These are phyloP conservation scores for Cadophora gregata DNA, from an alignment of 2,329 filamentous ascomycete species.

Conservation along the genomic window DNA sequence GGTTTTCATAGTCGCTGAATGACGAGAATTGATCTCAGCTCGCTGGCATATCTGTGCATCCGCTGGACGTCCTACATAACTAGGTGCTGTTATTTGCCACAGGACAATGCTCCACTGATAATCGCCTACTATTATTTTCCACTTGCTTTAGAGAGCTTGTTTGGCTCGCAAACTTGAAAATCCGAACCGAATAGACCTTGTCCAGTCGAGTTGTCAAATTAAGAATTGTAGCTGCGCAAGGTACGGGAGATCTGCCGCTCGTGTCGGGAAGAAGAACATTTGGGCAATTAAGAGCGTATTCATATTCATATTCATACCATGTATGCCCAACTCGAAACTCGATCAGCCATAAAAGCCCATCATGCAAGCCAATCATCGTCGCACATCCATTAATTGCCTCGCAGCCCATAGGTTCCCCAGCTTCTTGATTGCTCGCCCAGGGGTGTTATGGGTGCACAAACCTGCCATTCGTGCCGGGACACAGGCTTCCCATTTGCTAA, in stretches of 20 bases:
- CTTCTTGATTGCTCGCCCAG: conserved; percentile 29
- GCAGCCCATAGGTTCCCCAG: conserved; percentile 26
- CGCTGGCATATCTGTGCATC: too few relatives aligned
- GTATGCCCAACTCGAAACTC: conserved; percentile 10
- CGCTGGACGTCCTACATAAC: too few relatives aligned
- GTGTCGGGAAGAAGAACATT: background rate
- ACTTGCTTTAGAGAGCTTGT: too few relatives aligned
- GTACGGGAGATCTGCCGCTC: conserved; percentile 5
- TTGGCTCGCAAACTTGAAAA: too few relatives aligned
- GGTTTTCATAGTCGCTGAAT: too few relatives aligned
- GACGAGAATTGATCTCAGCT: too few relatives aligned
- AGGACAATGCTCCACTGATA: too few relatives aligned
- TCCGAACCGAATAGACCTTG: background rate
- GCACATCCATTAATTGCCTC: conserved; percentile 2
- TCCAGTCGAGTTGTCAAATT: background rate
- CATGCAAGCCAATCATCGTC: conserved; percentile 12
- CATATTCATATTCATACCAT: background rate
- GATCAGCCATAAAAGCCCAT: conserved; percentile 2
- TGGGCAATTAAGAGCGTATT: background rate
- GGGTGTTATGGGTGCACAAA: conserved; percentile 34
- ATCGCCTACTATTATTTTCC: too few relatives aligned
- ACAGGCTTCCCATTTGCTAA: conserved; percentile 38
- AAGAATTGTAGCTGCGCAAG: background rate
- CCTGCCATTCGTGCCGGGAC: conserved; percentile 35
- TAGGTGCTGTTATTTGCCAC: too few relatives aligned